Evolutionary conservation across 2,329 filamentous ascomycete genomes (phyloP).

Genomic region (Zarea fungicola): DNA sequence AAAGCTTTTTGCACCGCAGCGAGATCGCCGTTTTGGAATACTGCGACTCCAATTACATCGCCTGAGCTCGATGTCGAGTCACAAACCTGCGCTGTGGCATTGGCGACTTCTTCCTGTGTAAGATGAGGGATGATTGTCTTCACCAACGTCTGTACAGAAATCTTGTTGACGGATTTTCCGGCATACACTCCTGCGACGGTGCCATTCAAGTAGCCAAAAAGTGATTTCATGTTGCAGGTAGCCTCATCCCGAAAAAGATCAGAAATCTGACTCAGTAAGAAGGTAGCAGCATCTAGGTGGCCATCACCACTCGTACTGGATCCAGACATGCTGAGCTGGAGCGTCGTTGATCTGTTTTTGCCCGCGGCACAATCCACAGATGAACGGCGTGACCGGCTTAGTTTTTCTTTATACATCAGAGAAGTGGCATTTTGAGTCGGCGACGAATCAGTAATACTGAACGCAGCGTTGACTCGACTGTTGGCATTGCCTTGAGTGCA

Average conservation of each 20-base stretch:
- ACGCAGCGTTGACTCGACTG: neutral
- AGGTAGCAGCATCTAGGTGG: neutral
- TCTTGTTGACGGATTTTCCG: neutral
- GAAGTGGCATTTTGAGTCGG: neutral
- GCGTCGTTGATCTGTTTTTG: neutral
- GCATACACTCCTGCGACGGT: neutral
- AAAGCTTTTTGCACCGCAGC: neutral
- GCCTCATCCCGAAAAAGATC: neutral
- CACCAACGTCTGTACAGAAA: neutral
- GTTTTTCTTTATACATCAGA: neutral
- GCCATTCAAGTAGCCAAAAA: conserved; percentile 1
- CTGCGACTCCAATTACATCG: neutral
- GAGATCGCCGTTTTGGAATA: neutral
- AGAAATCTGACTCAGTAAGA: neutral
- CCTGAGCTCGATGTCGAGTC: neutral
- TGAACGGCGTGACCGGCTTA: neutral
- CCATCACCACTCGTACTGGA: neutral
- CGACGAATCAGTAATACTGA: neutral
- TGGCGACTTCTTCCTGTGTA: neutral
- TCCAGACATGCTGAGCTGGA: neutral
- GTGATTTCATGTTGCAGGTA: neutral
- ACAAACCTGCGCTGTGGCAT: neutral
- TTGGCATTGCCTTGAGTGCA: conserved; percentile 1
- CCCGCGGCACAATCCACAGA: neutral
- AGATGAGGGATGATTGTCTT: neutral